Percentiles rank a stretch among this genome's conserved stretches.
phyloP scores from a whole-genome alignment of 805 yeast genomes.

The Cyberlindnera nakhonratchasimensis region DNA sequence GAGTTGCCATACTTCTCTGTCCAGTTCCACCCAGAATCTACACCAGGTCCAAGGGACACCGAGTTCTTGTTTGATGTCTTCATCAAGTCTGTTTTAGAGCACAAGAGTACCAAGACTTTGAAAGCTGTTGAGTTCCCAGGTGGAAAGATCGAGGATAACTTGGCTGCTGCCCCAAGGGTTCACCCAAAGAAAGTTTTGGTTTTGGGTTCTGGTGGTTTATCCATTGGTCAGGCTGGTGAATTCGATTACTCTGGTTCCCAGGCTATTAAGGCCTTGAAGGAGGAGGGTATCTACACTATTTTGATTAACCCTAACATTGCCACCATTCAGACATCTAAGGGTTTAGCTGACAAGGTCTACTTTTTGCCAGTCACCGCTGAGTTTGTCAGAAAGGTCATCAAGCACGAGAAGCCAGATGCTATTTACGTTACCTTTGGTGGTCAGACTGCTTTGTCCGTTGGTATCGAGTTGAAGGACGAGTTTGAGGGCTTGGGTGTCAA shows the following conservation, averaged over 20 bases:
- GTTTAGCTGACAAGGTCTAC: constrained; percentile 96
- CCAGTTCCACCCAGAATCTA: constrained; percentile 98
- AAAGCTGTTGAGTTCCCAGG: constrained; percentile 90
- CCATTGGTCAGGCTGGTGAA: constrained; percentile 99
- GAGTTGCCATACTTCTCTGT: constrained; percentile 91
- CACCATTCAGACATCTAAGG: constrained; percentile 96
- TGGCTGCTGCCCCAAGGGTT: constrained; percentile 71
- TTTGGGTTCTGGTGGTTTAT: constrained; percentile 96
- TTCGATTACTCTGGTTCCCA: constrained; percentile 98
- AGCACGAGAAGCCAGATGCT: constrained; percentile 95
- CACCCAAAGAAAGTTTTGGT: constrained; percentile 89
- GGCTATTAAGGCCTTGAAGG: constrained; percentile 97
- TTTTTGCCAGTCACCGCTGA: constrained; percentile 97
- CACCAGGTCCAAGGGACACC: constrained; percentile 99
- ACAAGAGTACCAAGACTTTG: constrained; percentile 49
- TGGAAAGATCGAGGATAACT: constrained; percentile 71
- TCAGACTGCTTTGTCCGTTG: constrained; percentile 95
- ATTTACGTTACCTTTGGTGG: constrained; percentile 98
- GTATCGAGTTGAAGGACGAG: constrained; percentile 93
- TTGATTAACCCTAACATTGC: constrained; percentile 97
- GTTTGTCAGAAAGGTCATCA: constrained; percentile 91
- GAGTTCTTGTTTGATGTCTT: constrained; percentile 95
- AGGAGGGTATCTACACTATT: constrained; percentile 95
- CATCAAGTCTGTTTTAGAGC: constrained; percentile 70
- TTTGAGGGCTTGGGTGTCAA: constrained; percentile 87